phyloP scores from a whole-genome alignment of 768 basidiomycete species.

The Hericium rajendrae region DNA sequence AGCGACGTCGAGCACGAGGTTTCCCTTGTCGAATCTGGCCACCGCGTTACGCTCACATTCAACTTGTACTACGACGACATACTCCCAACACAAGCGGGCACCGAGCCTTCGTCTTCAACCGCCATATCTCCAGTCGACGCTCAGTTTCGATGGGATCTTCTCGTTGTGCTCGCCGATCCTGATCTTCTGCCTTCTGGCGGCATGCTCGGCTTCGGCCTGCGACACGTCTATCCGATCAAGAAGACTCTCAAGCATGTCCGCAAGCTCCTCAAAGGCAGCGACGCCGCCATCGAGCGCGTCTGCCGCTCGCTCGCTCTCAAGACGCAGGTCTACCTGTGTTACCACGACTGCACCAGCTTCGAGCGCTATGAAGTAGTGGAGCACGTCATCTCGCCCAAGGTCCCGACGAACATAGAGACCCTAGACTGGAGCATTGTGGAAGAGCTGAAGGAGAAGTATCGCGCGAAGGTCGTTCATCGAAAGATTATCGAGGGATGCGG shows the following conservation, averaged over 20 bases:
- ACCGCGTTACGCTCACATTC: conserved; percentile 34
- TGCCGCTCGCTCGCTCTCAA: conserved; percentile 14
- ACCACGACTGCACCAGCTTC: background rate
- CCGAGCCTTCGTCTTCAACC: background rate
- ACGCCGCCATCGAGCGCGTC: conserved; percentile 17
- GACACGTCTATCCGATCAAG: conserved; percentile 25
- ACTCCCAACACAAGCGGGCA: background rate
- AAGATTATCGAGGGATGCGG: background rate
- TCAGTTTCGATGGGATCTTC: background rate
- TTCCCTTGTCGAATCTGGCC: conserved; percentile 23
- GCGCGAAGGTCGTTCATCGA: background rate
- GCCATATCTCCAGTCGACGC: background rate
- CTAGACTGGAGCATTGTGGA: background rate
- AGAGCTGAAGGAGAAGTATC: background rate
- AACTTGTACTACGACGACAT: conserved; percentile 23
- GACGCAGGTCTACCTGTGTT: background rate
- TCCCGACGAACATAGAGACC: background rate
- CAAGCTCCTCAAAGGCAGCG: conserved; percentile 8
- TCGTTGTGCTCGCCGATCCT: conserved; percentile 8
- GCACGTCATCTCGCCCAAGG: background rate
- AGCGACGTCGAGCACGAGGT: conserved; percentile 36
- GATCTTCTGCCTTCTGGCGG: conserved; percentile 24
- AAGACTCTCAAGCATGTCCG: background rate
- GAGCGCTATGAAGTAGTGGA: background rate
- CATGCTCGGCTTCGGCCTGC: conserved; percentile 26